Base-by-base conservation (phyloP, 2,329 filamentous ascomycete species). In the Tolypocladium sp. region DNA sequence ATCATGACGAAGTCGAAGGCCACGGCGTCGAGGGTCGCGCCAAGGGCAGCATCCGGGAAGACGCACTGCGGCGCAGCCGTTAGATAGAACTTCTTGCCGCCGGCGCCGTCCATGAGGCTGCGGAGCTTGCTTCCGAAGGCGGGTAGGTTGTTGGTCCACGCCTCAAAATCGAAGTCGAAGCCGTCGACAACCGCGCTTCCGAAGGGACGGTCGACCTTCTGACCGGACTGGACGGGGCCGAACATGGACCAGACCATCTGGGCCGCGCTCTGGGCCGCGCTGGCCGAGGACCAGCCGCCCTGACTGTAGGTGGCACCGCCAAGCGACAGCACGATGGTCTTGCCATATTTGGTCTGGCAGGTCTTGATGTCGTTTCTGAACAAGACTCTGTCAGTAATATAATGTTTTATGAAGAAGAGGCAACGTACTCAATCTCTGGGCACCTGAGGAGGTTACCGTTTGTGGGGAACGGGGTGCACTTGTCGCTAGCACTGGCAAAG, bases 131-230 rank as follows among this genome's bases (percentile, higher is more conserved):
- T 74, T 1, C 80, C 86, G 64, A 90, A 89, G 1, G 81, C 73
- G 0, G 76, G 77, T 73, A 88, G 84, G 73, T 89, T 86, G 55
- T 71, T 71, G 15, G 82, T 80, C 4, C 72, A 71, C 5, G 82
- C 77, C 73, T 91, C 88, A 62, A 91, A 86, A 70, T 92, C 89
- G 63, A 91, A 84, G 72, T 92, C 89, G 70, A 92, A 91, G 5
- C 89, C 89, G 69, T 92, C 87, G 52, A 92, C 74, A 5, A 83
- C 77, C 12, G 85, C 82, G 17, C 74, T 72, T 58, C 86, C 86
- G 68, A 91, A 91, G 1, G 89, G 89, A 13, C 89, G 83, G 59
- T 82, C 77, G 10, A 75, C 75, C 1, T 70, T 71, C 46, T 71
- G 76, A 33, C 71, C 75, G 17, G 72, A 65, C 46, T 71, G 67